A percentile compares a stretch with the other conserved stretches of the same genome.
phyloP scores from a whole-genome alignment of 352 stramenopile genomes.

The Pythium utonaiense region DNA sequence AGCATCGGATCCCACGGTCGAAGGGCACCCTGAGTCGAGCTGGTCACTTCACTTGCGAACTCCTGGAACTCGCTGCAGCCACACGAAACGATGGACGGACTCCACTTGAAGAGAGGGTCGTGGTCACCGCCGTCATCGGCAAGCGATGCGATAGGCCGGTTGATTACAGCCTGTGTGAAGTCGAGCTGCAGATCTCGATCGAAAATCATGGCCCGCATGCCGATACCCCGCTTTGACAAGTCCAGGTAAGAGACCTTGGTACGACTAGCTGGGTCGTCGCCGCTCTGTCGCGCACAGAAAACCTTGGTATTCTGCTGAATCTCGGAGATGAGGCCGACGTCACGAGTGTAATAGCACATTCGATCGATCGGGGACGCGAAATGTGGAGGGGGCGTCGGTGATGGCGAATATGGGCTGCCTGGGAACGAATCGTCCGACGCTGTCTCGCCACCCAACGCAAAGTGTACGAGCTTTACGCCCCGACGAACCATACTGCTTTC shows the following conservation, averaged over 20 bases:
- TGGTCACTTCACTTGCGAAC: conserved; percentile 1
- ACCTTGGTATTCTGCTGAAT: neutral
- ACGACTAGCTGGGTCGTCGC: neutral
- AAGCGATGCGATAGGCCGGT: conserved; percentile 26
- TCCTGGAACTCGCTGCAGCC: conserved; percentile 10
- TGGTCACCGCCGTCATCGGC: conserved; percentile 32
- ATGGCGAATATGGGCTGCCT: no score
- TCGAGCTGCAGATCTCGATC: conserved; percentile 45
- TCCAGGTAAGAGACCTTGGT: conserved; percentile 10
- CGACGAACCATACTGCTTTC: neutral
- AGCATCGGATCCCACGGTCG: conserved; percentile 6
- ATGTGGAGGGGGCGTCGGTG: neutral
- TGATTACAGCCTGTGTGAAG: conserved; percentile 25
- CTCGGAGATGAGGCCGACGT: conserved; percentile 8
- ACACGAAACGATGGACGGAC: conserved; percentile 17
- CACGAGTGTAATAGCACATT: conserved; percentile 5
- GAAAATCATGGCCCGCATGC: conserved; percentile 31
- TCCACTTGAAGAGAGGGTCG: conserved; percentile 31
- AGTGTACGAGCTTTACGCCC: conserved; percentile 3
- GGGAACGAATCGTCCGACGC: neutral
- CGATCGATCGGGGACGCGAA: neutral
- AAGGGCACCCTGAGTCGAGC: neutral
- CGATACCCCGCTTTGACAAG: neutral
- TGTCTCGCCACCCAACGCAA: neutral
- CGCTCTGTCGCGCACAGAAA: neutral